phyloP scores from a whole-genome alignment of 2,329 filamentous ascomycete species.

The Colletotrichum agaves region DNA sequence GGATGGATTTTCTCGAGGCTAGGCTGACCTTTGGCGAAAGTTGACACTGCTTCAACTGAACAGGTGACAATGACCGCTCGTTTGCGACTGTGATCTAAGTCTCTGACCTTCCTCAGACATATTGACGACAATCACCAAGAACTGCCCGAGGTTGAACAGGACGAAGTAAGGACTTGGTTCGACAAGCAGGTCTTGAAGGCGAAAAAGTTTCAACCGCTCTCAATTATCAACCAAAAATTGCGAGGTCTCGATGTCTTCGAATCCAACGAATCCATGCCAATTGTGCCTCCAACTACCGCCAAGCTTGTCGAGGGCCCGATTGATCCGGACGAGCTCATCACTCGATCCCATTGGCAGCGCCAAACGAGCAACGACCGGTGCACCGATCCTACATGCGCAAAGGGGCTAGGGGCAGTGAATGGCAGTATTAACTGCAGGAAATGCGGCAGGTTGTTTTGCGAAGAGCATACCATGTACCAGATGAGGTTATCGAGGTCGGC shows the following conservation, averaged over 20 bases:
- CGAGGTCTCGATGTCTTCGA: slow-evolving; percentile 94
- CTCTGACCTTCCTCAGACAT: slow-evolving; percentile 50
- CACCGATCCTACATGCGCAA: slow-evolving; percentile 87
- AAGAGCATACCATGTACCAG: slow-evolving; percentile 99
- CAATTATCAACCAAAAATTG: slow-evolving; percentile 91
- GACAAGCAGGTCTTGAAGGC: slow-evolving; percentile 94
- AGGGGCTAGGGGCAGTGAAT: slow-evolving; percentile 79
- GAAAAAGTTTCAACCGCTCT: slow-evolving; percentile 91
- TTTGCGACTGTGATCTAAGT: slow-evolving; percentile 20
- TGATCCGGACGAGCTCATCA: slow-evolving; percentile 92
- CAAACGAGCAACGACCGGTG: slow-evolving; percentile 80
- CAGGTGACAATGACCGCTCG: slow-evolving; percentile 55
- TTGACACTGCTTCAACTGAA: slow-evolving; percentile 94
- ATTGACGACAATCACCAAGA: slow-evolving; percentile 93
- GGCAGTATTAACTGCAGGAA: slow-evolving; percentile 93
- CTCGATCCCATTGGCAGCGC: slow-evolving; percentile 88
- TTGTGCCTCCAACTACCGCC: slow-evolving; percentile 45
- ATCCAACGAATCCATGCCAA: slow-evolving; percentile 76
- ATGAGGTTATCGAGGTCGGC: slow-evolving; percentile 96
- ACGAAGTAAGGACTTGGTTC: slow-evolving; percentile 97
- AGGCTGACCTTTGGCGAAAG: slow-evolving; percentile 56
- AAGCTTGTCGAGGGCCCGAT: slow-evolving; percentile 56
- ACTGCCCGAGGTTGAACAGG: slow-evolving; percentile 86
- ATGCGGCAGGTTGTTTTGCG: slow-evolving; percentile 93
- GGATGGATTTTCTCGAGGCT: not conserved